phyloP scores from a whole-genome alignment of 2,329 filamentous ascomycete species.

The Canariomyces notabilis region DNA sequence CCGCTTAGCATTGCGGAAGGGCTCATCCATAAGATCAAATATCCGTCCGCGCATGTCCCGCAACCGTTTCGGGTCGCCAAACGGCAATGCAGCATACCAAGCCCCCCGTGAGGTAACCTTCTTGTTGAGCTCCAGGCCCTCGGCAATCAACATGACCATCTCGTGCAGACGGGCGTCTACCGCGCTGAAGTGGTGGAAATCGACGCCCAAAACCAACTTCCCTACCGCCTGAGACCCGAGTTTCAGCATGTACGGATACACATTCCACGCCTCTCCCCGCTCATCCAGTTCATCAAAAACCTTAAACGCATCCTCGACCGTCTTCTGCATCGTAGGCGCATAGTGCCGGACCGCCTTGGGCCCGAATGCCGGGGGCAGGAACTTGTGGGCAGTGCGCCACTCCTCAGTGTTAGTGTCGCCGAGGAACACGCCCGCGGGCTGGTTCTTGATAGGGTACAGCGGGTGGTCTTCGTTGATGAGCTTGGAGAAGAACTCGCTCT shows the following conservation, averaged over 20 bases:
- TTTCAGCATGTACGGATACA: constrained; percentile 47
- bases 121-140: constrained; percentile 52
- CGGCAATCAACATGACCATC: constrained; percentile 47
- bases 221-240: constrained; percentile 42
- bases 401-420: constrained; percentile 48
- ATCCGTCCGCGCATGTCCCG: constrained; percentile 31
- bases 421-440: constrained; percentile 41
- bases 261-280: constrained; percentile 42
- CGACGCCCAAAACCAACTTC: constrained; percentile 41
- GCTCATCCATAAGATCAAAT: constrained; percentile 30
- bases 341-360: constrained; percentile 59
- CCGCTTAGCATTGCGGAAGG: no score
- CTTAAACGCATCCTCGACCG: constrained; percentile 45
- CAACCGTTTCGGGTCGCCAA: constrained; percentile 49
- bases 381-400: constrained; percentile 54
- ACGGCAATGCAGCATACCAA: constrained; percentile 54
- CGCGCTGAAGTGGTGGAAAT: constrained; percentile 41
- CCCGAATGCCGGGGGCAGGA: constrained; percentile 52
- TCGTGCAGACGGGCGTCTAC: constrained; percentile 45
- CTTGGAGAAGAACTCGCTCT: constrained; percentile 51
- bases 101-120: constrained; percentile 47
- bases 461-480: constrained; percentile 47
- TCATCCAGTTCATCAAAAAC: constrained; percentile 49
- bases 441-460: constrained; percentile 39
- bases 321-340: constrained; percentile 55